phyloP scores from a whole-genome alignment of 2,329 filamentous ascomycete species.

The Diaporthe aspalathi region DNA sequence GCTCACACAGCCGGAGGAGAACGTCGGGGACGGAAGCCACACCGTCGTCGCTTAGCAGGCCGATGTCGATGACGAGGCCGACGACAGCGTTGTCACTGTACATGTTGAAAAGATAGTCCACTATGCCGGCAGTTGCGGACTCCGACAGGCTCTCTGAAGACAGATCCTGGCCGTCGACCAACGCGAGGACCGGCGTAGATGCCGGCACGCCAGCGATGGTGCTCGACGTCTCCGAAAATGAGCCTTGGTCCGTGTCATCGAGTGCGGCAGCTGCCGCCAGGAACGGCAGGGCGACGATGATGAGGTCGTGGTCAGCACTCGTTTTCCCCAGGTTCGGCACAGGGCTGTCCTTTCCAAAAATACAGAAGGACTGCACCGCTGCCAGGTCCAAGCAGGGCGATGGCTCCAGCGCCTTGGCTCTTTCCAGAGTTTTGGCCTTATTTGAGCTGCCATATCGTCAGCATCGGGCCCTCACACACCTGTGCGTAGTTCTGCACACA shows the following conservation, averaged over 20 bases:
- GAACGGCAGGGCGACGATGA: slow-evolving; percentile 39
- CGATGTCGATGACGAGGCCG: slow-evolving; percentile 39
- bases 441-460: slow-evolving; percentile 33
- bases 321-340: slow-evolving; percentile 38
- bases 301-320: slow-evolving; percentile 39
- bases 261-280: slow-evolving; percentile 20
- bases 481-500: not conserved
- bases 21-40: slow-evolving; percentile 28
- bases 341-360: slow-evolving; percentile 39
- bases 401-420: slow-evolving; percentile 34
- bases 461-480: not conserved
- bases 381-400: slow-evolving; percentile 37
- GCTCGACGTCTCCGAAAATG: slow-evolving; percentile 38
- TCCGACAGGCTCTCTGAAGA: slow-evolving; percentile 19
- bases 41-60: slow-evolving; percentile 20
- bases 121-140: slow-evolving; percentile 22
- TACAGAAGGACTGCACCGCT: slow-evolving; percentile 39
- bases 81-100: slow-evolving; percentile 38
- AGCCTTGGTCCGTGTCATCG: slow-evolving; percentile 35
- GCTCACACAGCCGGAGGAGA: slow-evolving; percentile 37
- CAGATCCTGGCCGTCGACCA: slow-evolving; percentile 40
- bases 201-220: slow-evolving; percentile 38
- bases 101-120: slow-evolving; percentile 37
- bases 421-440: slow-evolving; percentile 25
- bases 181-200: slow-evolving; percentile 37